phyloP scores from a whole-genome alignment of 768 basidiomycete species.

The Russula lepida region DNA sequence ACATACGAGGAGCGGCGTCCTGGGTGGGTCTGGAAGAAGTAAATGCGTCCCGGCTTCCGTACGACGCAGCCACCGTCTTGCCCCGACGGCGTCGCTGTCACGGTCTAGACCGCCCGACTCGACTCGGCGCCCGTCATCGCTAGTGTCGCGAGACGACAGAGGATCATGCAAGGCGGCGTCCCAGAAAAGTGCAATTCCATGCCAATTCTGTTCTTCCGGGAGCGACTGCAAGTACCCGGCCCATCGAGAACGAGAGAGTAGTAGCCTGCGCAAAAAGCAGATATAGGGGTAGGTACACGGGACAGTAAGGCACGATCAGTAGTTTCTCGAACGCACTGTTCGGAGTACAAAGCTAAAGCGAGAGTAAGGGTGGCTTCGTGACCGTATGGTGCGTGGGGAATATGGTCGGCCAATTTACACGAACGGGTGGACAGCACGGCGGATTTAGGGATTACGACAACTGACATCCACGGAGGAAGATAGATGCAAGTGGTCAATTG shows the following conservation, averaged over 20 bases:
- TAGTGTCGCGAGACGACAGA: not conserved
- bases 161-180: constrained; percentile 3
- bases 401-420: constrained; percentile 20
- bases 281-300: not conserved
- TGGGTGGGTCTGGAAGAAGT: constrained; percentile 3
- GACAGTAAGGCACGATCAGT: not conserved
- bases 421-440: constrained; percentile 23
- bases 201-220: constrained; percentile 15
- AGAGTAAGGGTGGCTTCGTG: constrained; percentile 23
- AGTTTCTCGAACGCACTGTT: constrained; percentile 19
- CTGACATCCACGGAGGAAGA: constrained; percentile 10
- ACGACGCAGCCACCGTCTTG: constrained; percentile 14
- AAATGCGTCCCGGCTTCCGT: constrained; percentile 16
- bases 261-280: constrained; percentile 12
- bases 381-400: constrained; percentile 21
- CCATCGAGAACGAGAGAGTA: constrained; percentile 22
- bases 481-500: not conserved
- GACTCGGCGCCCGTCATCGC: not conserved
- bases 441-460: constrained; percentile 24
- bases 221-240: constrained; percentile 24
- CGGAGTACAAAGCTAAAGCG: constrained; percentile 24
- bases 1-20: constrained; percentile 11
- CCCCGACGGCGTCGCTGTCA: constrained; percentile 15
- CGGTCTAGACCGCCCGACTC: not conserved
- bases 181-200: constrained; percentile 27